Percentiles rank a stretch among this genome's conserved stretches.
Evolutionary conservation across 1,284 basidiomycete species (phyloP).

Genomic region (Austroboletus olivaceoglutinosus): DNA sequence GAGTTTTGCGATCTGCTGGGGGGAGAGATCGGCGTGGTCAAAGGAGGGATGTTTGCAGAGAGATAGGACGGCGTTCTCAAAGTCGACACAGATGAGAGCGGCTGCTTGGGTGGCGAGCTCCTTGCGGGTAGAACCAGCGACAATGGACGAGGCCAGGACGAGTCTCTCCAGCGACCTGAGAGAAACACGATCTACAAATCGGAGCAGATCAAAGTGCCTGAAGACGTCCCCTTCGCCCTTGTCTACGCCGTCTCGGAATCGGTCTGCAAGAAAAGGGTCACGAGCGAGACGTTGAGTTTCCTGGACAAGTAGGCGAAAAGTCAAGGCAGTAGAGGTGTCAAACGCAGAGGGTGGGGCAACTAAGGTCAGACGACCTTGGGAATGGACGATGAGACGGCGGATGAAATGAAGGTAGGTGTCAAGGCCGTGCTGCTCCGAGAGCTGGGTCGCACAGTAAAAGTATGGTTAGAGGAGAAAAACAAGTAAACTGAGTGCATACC

Average conservation of each 20-base stretch:
- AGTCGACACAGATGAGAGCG: constrained; percentile 66
- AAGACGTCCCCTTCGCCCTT: constrained; percentile 79
- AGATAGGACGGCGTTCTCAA: constrained; percentile 71
- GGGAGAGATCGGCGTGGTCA: constrained; percentile 75
- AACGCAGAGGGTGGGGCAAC: constrained; percentile 57
- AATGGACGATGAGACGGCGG: constrained; percentile 85
- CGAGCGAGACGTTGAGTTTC: constrained; percentile 83
- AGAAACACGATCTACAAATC: constrained; percentile 75
- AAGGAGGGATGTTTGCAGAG: constrained; percentile 75
- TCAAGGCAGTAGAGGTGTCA: constrained; percentile 69
- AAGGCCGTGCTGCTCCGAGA: constrained; percentile 91
- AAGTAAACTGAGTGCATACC: constrained; percentile 42
- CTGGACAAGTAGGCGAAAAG: constrained; percentile 81
- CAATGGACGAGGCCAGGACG: constrained; percentile 71
- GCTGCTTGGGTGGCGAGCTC: constrained; percentile 70
- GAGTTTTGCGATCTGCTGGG: constrained; percentile 72
- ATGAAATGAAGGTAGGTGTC: constrained; percentile 97
- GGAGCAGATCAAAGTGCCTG: constrained; percentile 73
- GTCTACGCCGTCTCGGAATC: constrained; percentile 83
- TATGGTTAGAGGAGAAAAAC: constrained; percentile 14
- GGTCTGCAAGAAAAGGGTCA: constrained; percentile 82
- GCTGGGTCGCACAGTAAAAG: constrained; percentile 46
- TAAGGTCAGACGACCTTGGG: constrained; percentile 65
- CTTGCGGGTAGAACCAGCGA: constrained; percentile 64
- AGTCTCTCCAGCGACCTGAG: constrained; percentile 78